Percentiles rank a stretch among this genome's conserved stretches.
These are phyloP conservation scores for Carex myosuroides DNA, from an alignment of 176 grass and related monocot species.

Conservation along the genomic window DNA sequence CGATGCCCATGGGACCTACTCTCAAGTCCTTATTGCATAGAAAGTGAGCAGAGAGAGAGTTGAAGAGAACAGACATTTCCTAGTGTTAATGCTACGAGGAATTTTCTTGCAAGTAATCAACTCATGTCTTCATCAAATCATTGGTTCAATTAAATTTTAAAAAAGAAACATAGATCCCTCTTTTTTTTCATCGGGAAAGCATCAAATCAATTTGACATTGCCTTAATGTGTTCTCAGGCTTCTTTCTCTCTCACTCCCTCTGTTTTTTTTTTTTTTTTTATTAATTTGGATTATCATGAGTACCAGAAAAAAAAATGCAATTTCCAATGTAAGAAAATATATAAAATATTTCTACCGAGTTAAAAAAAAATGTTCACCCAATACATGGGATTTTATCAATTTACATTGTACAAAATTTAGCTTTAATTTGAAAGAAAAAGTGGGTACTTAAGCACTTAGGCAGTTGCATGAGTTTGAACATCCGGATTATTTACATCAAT, in stretches of 20 bases:
- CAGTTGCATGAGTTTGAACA: too few relatives aligned
- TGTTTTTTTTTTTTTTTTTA: neutral
- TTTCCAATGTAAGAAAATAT: neutral
- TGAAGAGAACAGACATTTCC: neutral
- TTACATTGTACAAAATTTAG: neutral
- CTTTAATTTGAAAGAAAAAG: neutral
- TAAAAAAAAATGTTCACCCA: neutral
- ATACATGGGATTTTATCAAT: neutral
- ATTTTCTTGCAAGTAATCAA: neutral
- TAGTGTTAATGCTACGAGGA: neutral
- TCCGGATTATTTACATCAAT: too few relatives aligned
- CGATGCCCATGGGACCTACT: too few relatives aligned
- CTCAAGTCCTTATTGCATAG: neutral
- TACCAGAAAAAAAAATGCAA: neutral
- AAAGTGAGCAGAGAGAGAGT: neutral
- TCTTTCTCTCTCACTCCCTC: neutral
- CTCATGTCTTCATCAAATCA: neutral
- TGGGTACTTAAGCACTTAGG: too few relatives aligned
- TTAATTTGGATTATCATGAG: neutral
- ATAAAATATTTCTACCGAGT: neutral
- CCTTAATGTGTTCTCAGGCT: neutral
- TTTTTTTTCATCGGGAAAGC: neutral
- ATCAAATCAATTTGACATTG: neutral
- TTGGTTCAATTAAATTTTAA: neutral
- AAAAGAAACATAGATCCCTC: neutral